Evolutionary conservation across 1,284 basidiomycete genomes (phyloP), one percentile per base, ranked within the genome.

Genomic region (Paramarasmius palmivorus): DNA sequence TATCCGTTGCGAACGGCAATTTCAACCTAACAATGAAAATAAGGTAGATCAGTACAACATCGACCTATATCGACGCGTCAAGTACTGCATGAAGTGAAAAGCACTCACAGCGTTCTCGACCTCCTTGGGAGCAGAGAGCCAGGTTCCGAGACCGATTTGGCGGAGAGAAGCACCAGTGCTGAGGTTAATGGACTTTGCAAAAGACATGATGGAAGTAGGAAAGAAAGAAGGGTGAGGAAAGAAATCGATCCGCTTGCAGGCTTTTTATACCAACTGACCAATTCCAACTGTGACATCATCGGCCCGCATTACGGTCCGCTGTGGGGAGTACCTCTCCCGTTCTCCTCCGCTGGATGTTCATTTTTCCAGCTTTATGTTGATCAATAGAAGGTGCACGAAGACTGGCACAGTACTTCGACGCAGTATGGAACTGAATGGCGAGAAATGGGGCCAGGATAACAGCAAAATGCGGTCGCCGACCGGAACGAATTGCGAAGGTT

Each of bases 121-220:
- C 68, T 93, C 88, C 23, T 85, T 77, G 15, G 88, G 86, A 65
- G 84, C 75, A 22, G 88, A 88, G 50, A 85, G 77, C 92, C 91
- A 94, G 25, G 92, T 93, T 8, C 92, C 92, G 39, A 93, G 79
- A 42, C 92, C 92, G 63, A 92, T 83, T 70, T 87, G 82, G 40
- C 87, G 88, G 57, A 92, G 73, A 50, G 68, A 61, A 37, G 72
- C 70, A 9, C 80, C 80, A 53, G 72, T 78, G 55, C 75, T 74
- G 59, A 90, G 78, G 14, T 73, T 68, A 58, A 88, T 49, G n/a
- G 66, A 65, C 61, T 82, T 84, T 61, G 72, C 72, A 61, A 84
- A 70, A 34, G 86, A 88, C 87, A 88, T 88, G 38, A 36, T 65
- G 50, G 42, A 12, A 49, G 50, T 41, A 26, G 37, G 25, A 40